A percentile compares a stretch with the other conserved stretches of the same genome.
Conservation (phyloP, 805 yeast species). For the Starmerella roubikii region DNA sequence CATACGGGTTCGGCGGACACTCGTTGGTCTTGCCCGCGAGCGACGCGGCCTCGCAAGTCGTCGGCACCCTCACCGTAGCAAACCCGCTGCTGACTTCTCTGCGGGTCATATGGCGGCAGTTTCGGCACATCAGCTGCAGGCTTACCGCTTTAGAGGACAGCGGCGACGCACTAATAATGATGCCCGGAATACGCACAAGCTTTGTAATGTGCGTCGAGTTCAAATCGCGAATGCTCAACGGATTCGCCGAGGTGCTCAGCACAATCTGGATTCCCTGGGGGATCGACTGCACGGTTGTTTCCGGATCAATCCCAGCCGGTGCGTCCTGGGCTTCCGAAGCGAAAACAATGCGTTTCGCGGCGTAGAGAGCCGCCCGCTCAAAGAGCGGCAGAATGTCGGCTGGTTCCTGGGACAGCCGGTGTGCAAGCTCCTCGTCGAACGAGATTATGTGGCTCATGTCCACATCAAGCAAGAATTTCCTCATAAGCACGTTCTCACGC, state of each 20-base stretch:
- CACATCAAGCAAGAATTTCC: conserved; percentile 58
- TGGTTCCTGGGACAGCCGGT: conserved; percentile 73
- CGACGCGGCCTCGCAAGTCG: conserved; percentile 45
- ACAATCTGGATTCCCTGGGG: conserved; percentile 71
- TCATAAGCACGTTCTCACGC: conserved; percentile 70
- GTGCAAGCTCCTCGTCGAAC: conserved; percentile 79
- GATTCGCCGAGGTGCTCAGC: conserved; percentile 56
- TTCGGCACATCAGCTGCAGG: conserved; percentile 73
- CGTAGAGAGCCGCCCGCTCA: conserved; percentile 45
- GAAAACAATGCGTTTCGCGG: conserved; percentile 52
- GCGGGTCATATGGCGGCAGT: conserved; percentile 68
- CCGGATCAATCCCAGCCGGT: conserved; percentile 4
- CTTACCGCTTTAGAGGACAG: conserved; percentile 74
- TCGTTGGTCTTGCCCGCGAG: conserved; percentile 34
- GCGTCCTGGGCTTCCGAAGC: conserved; percentile 7
- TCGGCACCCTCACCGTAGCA: conserved; percentile 56
- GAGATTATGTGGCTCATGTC: conserved; percentile 74
- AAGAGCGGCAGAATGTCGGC: conserved; percentile 74
- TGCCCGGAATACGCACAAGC: conserved; percentile 83
- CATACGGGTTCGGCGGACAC: conserved; percentile 88
- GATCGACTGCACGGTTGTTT: conserved; percentile 37
- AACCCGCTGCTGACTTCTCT: conserved; percentile 53
- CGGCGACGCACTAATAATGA: conserved; percentile 81
- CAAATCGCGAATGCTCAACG: conserved; percentile 62
- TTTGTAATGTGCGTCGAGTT: conserved; percentile 81